Percentiles rank a stretch among this genome's conserved stretches.
phyloP scores from a whole-genome alignment of 169 alveolate species.

The Neospora caninum region DNA sequence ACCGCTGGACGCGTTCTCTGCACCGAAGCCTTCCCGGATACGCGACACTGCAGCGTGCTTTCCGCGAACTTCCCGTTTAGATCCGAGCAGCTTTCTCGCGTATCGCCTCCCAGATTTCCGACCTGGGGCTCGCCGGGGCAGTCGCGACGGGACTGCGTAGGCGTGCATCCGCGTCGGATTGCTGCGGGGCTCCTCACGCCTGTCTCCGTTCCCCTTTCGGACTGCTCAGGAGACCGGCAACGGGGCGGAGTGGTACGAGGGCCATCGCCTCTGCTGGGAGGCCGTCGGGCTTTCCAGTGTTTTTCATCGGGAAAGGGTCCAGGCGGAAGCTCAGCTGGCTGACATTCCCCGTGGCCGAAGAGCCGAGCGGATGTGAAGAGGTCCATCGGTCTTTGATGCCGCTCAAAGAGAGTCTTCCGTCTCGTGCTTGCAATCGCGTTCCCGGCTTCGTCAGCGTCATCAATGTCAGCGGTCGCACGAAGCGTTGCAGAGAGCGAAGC shows the following conservation, averaged over 20 bases:
- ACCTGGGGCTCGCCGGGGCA: too few relatives aligned
- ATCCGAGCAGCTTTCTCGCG: too few relatives aligned
- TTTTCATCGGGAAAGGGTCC: not conserved
- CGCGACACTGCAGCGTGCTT: too few relatives aligned
- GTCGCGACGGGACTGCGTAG: too few relatives aligned
- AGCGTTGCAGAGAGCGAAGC: not conserved
- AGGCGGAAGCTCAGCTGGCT: not conserved
- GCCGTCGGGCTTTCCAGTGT: not conserved
- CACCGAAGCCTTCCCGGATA: too few relatives aligned
- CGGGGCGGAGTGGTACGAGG: not conserved
- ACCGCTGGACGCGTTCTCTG: too few relatives aligned
- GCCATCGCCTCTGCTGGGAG: not conserved
- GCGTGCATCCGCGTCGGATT: too few relatives aligned
- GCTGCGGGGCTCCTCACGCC: too few relatives aligned
- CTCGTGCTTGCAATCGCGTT: not conserved
- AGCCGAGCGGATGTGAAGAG: too few relatives aligned
- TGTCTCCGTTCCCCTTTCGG: too few relatives aligned
- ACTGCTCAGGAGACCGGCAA: not conserved
- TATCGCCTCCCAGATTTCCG: too few relatives aligned
- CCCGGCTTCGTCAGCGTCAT: not conserved
- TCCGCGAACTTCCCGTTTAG: too few relatives aligned
- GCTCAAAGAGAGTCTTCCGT: not conserved
- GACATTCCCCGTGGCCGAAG: not conserved
- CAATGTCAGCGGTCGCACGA: not conserved
- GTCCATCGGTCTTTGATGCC: not conserved